These are phyloP conservation scores for Yarrowia sp. DNA, from an alignment of 805 yeast species.

Conservation along the genomic window DNA sequence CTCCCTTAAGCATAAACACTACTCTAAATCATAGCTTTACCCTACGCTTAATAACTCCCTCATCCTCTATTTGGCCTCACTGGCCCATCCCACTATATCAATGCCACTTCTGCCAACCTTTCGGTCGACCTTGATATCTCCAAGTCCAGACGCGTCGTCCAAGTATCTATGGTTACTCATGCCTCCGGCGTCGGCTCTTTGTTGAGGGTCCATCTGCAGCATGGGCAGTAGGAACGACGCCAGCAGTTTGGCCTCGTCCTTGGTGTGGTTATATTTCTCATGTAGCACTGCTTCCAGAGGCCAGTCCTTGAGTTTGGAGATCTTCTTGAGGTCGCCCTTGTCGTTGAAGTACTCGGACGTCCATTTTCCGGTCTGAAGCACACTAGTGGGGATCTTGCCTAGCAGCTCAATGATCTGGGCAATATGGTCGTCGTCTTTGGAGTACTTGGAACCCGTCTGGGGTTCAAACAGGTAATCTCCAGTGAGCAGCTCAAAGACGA, in stretches of 20 bases:
- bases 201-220: conserved; percentile 73
- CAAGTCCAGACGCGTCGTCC: conserved; percentile 71
- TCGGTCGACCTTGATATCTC: conserved; percentile 66
- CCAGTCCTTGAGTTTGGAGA: conserved; percentile 85
- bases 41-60: neutral
- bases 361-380: conserved; percentile 60
- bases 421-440: conserved; percentile 92
- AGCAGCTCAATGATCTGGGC: conserved; percentile 89
- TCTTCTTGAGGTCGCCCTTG: conserved; percentile 70
- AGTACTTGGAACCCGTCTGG: conserved; percentile 52
- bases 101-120: conserved; percentile 76
- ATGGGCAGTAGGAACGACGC: conserved; percentile 79
- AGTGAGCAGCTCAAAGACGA: conserved; percentile 84
- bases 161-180: conserved; percentile 86
- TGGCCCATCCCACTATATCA: conserved; percentile 89
- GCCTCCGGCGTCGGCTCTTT: conserved; percentile 94
- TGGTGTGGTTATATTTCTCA: conserved; percentile 79
- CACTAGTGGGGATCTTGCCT: conserved; percentile 62
- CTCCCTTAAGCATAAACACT: neutral
- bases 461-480: conserved; percentile 97
- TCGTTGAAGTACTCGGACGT: conserved; percentile 61
- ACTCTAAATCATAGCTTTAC: conserved; percentile 1
- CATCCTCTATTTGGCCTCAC: conserved; percentile 48
- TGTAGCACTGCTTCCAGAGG: conserved; percentile 72
- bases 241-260: conserved; percentile 66